Percentiles rank a stretch among this genome's conserved stretches.
phyloP scores from a whole-genome alignment of 2,329 filamentous ascomycete species.

The Lecanicillium sp. region DNA sequence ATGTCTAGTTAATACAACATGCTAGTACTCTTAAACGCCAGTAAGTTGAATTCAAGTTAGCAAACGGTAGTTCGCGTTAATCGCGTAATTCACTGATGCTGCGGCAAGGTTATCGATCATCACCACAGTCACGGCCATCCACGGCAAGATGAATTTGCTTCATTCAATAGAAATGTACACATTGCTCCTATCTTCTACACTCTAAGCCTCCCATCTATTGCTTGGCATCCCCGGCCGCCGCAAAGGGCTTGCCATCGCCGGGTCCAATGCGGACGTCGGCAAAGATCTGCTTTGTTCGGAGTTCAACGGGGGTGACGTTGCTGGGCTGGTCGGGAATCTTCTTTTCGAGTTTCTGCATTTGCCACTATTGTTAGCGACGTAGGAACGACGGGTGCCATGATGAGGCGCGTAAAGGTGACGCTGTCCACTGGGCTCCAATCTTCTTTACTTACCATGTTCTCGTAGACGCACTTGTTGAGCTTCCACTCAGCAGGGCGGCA shows the following conservation, averaged over 20 bases:
- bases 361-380: too few species aligned
- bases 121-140: background rate
- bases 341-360: constrained; percentile 71
- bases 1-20: too few species aligned
- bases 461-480: constrained; percentile 90
- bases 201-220: constrained; percentile 22
- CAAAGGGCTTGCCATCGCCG: constrained; percentile 35
- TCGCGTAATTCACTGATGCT: too few species aligned
- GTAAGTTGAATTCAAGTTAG: too few species aligned
- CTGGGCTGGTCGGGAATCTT: constrained; percentile 66
- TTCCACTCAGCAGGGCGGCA: constrained; percentile 83
- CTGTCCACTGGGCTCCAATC: too few species aligned
- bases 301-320: constrained; percentile 64
- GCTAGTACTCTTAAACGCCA: too few species aligned
- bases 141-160: background rate
- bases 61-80: too few species aligned
- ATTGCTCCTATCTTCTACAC: background rate
- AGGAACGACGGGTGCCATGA: too few species aligned
- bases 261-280: constrained; percentile 42
- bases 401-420: too few species aligned
- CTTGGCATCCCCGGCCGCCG: constrained; percentile 25
- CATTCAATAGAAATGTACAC: constrained; percentile 3
- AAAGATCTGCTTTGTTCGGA: constrained; percentile 58
- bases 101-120: too few species aligned
- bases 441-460: constrained; percentile 89